Conservation (phyloP, 148 eudicot species). For the Chenopodium berlandieri region DNA sequence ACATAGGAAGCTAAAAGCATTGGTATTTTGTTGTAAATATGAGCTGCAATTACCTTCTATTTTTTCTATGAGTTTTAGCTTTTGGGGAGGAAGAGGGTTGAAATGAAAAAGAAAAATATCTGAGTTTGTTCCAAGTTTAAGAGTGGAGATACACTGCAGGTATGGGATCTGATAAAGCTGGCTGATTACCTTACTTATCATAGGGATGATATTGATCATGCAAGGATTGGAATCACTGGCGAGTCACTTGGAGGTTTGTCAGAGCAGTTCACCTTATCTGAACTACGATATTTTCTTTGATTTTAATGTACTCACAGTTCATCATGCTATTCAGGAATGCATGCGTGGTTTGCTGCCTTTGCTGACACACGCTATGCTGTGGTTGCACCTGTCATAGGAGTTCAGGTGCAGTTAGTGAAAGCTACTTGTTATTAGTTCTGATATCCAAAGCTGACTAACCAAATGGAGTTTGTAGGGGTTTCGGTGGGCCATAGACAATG, state of each 20-base stretch:
- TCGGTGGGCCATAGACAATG: constrained; percentile 91
- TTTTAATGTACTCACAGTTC: not conserved
- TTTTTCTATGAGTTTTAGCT: not conserved
- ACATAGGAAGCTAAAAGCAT: not conserved
- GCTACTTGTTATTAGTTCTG: not conserved
- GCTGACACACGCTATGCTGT: constrained; percentile 86
- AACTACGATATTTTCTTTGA: not conserved
- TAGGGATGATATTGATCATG: constrained; percentile 72
- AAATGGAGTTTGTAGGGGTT: constrained; percentile 57
- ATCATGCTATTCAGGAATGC: constrained; percentile 68
- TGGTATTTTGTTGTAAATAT: constrained; percentile 1
- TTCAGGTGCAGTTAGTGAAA: constrained; percentile 59
- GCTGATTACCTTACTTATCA: constrained; percentile 73
- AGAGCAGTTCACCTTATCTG: constrained; percentile 7
- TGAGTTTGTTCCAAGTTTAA: not conserved
- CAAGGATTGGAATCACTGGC: constrained; percentile 89
- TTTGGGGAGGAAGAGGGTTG: not conserved
- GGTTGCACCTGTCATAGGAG: constrained; percentile 85
- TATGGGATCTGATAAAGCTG: constrained; percentile 88
- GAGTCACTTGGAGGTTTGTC: constrained; percentile 98
- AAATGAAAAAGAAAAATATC: not conserved
- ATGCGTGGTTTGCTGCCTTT: constrained; percentile 93
- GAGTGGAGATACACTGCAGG: constrained; percentile 41
- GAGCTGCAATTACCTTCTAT: not conserved
- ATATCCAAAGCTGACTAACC: not conserved